These are phyloP conservation scores for Termitomyces bulborhizus DNA, from an alignment of 768 basidiomycete species.

Conservation along the genomic window DNA sequence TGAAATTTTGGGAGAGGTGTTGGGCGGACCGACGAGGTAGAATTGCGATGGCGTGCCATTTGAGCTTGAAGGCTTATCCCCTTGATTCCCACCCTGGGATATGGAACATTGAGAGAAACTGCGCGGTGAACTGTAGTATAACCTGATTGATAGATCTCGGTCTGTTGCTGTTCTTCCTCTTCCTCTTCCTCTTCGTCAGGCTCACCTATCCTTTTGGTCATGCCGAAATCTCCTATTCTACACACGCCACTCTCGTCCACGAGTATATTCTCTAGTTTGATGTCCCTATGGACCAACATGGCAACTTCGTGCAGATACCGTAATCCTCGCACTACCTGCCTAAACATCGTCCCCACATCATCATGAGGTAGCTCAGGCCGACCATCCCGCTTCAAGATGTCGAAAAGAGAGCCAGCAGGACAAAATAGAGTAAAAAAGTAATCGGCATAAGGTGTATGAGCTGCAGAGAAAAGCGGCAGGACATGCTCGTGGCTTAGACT, in stretches of 20 bases:
- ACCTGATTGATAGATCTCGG: conserved; percentile 8
- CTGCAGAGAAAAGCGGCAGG: conserved; percentile 70
- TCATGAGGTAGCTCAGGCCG: conserved; percentile 65
- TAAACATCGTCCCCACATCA: conserved; percentile 79
- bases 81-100: conserved; percentile 32
- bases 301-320: conserved; percentile 78
- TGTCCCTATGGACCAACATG: conserved; percentile 81
- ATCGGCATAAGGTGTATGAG: conserved; percentile 56
- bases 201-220: conserved; percentile 62
- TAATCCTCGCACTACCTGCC: conserved; percentile 78
- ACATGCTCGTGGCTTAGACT: conserved; percentile 80
- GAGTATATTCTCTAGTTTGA: conserved; percentile 96
- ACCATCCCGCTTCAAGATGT: conserved; percentile 72
- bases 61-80: conserved; percentile 14
- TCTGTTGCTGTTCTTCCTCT: conserved; percentile 19
- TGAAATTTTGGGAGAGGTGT: conserved; percentile 33
- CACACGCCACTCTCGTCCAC: conserved; percentile 87
- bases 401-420: conserved; percentile 79
- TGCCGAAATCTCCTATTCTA: conserved; percentile 81
- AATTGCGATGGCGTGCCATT: conserved; percentile 43
- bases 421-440: conserved; percentile 83
- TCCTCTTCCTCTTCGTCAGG: conserved; percentile 27
- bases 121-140: conserved; percentile 30
- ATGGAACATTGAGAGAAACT: conserved; percentile 31
- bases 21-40: conserved; percentile 27